Conservation (phyloP, 441 rosid genomes). For the Pelargonium citronellum region DNA sequence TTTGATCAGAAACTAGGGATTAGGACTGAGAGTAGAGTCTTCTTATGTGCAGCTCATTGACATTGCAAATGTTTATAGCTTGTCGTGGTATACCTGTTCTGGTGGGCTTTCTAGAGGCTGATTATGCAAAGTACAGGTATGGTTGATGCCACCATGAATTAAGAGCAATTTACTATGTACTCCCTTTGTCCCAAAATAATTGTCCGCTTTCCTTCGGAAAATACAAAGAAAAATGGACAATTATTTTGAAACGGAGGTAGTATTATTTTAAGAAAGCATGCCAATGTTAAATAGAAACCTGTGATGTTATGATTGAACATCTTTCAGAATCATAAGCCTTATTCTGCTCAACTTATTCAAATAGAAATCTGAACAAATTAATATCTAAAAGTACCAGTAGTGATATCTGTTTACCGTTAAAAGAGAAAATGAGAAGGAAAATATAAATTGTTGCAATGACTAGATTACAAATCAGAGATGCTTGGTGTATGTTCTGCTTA, state of each 20-base stretch:
- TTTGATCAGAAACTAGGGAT: slow-evolving; percentile 18
- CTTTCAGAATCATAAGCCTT: not conserved
- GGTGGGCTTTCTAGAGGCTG: slow-evolving; percentile 92
- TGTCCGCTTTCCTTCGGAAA: too few species aligned
- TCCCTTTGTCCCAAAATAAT: too few species aligned
- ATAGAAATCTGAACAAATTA: not conserved
- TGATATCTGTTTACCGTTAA: not conserved
- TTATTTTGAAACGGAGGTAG: too few species aligned
- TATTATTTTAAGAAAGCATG: not conserved
- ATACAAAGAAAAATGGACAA: too few species aligned
- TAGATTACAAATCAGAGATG: not conserved
- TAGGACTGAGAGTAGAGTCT: slow-evolving; percentile 23
- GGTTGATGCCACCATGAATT: slow-evolving; percentile 7
- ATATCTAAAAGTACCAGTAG: not conserved
- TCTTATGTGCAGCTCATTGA: slow-evolving; percentile 60
- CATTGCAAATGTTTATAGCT: slow-evolving; percentile 97
- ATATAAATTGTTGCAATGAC: not conserved
- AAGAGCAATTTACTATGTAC: not conserved
- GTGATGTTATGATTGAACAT: not conserved
- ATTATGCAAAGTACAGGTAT: slow-evolving; percentile 87
- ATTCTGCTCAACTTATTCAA: not conserved
- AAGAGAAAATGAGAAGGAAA: not conserved
- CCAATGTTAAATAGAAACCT: not conserved
- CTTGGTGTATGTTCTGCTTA: not conserved
- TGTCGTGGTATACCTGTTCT: slow-evolving; percentile 87